Base-by-base conservation (phyloP, 2,329 filamentous ascomycete genomes). In the Hymenoscyphus infarciens region DNA sequence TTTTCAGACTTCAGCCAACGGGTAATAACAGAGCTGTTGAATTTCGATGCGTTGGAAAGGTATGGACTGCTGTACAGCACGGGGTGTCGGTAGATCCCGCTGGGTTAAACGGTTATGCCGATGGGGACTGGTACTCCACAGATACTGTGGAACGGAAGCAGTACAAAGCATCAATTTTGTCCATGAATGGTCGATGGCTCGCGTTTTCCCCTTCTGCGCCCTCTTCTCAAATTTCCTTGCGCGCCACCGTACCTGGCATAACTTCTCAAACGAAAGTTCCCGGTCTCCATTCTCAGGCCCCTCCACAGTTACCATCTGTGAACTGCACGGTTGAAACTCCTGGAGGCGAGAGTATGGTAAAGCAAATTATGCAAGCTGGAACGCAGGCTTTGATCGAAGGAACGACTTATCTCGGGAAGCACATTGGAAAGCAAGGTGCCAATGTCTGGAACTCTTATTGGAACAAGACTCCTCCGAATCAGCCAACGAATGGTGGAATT, bases 31-130 rank as follows among this genome's bases (percentile, higher is more conserved):
- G 53, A 2, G 54, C 31, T 7, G 63, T 62, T 10, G 63, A 61
- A 13, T 69, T 72, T 49, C 68, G 76, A 42, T 97, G 92, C 70
- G 81, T 95, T 61, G 93, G 89, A 22, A 99, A 99, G 77, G 79
- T 96, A 19, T 99, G 95, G 95, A 97, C 95, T 0, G 88, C 87
- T 54, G 80, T 97, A 31, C 91, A 95, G 72, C 83, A 86, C 67
- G 78, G 79, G 33, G 75, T 79, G 19, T 80, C 81, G 63, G 78
- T 78, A 27, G 71, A 74, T 19, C 45, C 69, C 5, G 63, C 58
- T 13, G 57, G 57, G 31, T 54, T 68, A 1, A 63, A 63, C 60
- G 63, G 65, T 5, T 61, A 63, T 57, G 61, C 57, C n/a, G 72
- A 73, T 66, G 62, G 64, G 29, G 72, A 72, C 53, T 75, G 55